phyloP scores from a whole-genome alignment of 1,284 basidiomycete species.

The Irpex rosettiformis region DNA sequence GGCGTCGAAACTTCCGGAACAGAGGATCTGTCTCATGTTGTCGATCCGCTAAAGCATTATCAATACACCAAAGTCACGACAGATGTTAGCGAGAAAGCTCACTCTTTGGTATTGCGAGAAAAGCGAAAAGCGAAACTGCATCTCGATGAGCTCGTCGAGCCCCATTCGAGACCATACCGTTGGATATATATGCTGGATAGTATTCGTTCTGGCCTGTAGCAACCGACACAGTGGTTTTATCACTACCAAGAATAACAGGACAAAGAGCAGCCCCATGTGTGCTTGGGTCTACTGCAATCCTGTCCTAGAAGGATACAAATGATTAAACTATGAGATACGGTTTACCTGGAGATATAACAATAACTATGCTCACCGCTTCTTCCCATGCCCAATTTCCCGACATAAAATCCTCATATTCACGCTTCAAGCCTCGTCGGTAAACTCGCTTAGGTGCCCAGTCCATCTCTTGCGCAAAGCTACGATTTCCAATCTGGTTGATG shows the following conservation, averaged over 20 bases:
- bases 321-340: not conserved
- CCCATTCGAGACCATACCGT: not conserved
- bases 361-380: not conserved
- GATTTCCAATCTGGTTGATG: not conserved
- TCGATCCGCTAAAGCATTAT: not conserved
- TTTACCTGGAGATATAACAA: not conserved
- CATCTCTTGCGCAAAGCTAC: not conserved
- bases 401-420: not conserved
- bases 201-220: not conserved
- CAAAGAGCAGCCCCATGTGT: not conserved
- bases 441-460: not conserved
- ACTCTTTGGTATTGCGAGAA: not conserved
- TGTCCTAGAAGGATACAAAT: not conserved
- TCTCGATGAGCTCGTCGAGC: not conserved
- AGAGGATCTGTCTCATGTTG: not conserved
- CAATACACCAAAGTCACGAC: not conserved
- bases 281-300: not conserved
- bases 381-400: not conserved
- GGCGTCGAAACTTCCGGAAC: not conserved
- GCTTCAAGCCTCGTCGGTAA: not conserved
- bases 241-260: not conserved
- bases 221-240: not conserved
- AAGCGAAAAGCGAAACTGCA: not conserved
- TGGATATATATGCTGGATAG: not conserved
- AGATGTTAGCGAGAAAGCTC: no score